phyloP scores from a whole-genome alignment of 2,329 filamentous ascomycete species.

The Trichoderma gracile region DNA sequence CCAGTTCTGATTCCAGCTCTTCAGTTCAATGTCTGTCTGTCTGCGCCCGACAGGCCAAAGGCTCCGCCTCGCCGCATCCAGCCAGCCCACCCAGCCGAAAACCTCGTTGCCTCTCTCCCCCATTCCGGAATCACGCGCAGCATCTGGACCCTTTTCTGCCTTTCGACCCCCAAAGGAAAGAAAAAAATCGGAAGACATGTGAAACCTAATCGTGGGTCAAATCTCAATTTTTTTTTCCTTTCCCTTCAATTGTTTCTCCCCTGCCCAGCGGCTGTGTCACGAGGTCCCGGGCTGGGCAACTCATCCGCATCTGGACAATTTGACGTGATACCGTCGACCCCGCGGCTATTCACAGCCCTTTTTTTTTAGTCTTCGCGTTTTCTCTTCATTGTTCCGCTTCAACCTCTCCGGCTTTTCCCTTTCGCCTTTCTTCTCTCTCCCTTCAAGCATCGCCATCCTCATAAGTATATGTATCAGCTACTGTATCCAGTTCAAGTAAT shows the following conservation, averaged over 20 bases:
- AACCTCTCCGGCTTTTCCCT: background rate
- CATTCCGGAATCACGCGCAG: slow-evolving; percentile 5
- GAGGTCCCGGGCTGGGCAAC: slow-evolving; percentile 4
- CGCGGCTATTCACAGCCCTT: slow-evolving; percentile 15
- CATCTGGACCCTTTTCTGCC: background rate
- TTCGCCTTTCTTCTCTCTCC: background rate
- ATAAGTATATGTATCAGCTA: background rate
- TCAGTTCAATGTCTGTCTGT: background rate
- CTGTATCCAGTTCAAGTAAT: background rate
- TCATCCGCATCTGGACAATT: slow-evolving; percentile 5
- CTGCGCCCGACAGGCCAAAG: slow-evolving; percentile 7
- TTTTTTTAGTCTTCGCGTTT: background rate
- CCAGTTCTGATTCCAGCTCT: too few relatives aligned
- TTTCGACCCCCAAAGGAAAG: background rate
- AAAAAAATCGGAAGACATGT: background rate
- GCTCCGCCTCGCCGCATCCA: slow-evolving; percentile 25
- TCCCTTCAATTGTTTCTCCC: background rate
- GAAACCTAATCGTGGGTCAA: slow-evolving; percentile 23
- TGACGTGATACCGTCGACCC: background rate
- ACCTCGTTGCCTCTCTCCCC: background rate
- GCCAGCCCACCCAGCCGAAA: background rate
- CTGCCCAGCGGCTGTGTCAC: slow-evolving; percentile 19
- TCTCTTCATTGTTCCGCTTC: too few relatives aligned
- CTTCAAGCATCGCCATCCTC: background rate
- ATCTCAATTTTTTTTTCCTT: background rate